These are phyloP conservation scores for Xylaria flabelliformis DNA, from an alignment of 495 filamentous ascomycete species.

Conservation along the genomic window DNA sequence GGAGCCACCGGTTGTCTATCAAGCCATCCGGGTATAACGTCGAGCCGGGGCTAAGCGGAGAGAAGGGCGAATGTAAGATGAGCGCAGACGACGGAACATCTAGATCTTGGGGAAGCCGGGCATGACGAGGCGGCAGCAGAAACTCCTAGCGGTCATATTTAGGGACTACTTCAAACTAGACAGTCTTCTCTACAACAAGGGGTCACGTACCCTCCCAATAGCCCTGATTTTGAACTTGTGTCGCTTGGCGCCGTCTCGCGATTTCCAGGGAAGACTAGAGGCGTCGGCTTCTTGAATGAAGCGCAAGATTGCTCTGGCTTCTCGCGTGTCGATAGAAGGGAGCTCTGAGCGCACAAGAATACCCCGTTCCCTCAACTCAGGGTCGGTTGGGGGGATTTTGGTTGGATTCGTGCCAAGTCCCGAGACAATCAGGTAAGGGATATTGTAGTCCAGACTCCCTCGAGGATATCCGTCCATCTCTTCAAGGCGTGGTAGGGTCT, in stretches of 20 bases:
- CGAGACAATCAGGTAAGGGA: constrained; percentile 79
- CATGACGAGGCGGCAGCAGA: constrained; percentile 58
- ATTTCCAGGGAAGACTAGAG: constrained; percentile 65
- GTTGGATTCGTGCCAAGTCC: constrained; percentile 62
- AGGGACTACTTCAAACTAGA: constrained; percentile 17
- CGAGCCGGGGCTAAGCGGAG: constrained; percentile 81
- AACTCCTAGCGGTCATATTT: constrained; percentile 49
- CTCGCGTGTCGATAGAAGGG: constrained; percentile 66
- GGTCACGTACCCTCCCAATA: constrained; percentile 76
- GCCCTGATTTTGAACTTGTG: constrained; percentile 69
- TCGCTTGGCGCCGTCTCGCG: constrained; percentile 49
- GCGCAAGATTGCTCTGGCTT: constrained; percentile 70
- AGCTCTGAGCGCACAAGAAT: constrained; percentile 70
- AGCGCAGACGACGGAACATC: constrained; percentile 52
- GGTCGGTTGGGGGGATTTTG: constrained; percentile 45
- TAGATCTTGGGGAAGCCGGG: constrained; percentile 54
- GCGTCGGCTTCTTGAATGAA: constrained; percentile 72
- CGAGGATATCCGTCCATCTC: constrained; percentile 86
- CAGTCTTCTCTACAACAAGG: background rate
- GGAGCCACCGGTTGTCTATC: constrained; percentile 78
- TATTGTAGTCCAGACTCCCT: constrained; percentile 80
- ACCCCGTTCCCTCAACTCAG: constrained; percentile 64
- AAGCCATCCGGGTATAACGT: constrained; percentile 86
- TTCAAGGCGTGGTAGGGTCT: constrained; percentile 23
- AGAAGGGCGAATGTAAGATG: constrained; percentile 83